A percentile compares a stretch with the other conserved stretches of the same genome.
Evolutionary conservation across 1,284 basidiomycete genomes (phyloP).

Genomic region (Tremellales sp.): DNA sequence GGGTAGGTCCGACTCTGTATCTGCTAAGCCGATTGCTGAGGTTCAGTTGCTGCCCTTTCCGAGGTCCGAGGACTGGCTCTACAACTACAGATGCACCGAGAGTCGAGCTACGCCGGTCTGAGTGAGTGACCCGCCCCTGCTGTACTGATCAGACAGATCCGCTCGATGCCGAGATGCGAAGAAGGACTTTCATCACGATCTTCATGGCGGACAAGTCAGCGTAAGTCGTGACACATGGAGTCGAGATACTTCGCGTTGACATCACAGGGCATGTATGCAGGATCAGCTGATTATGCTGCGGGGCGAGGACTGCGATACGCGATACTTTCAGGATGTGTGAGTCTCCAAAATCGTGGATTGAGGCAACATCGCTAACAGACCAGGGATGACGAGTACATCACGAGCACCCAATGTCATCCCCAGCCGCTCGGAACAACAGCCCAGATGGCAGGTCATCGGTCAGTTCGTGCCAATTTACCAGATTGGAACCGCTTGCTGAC

Average conservation of each 20-base stretch:
- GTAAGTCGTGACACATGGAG: neutral
- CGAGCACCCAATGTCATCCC: slow-evolving; percentile 1
- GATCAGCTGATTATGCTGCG: slow-evolving; percentile 4
- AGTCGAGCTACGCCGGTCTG: slow-evolving; percentile 5
- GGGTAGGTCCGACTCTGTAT: neutral
- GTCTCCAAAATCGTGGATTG: neutral
- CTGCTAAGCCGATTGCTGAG: neutral
- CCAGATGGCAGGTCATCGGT: slow-evolving; percentile 6
- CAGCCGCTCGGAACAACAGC: slow-evolving; percentile 1
- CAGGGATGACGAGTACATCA: slow-evolving; percentile 9
- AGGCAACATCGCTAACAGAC: too few relatives aligned
- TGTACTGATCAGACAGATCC: slow-evolving; percentile 1
- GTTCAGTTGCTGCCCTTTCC: neutral
- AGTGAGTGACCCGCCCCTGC: neutral
- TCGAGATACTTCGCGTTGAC: neutral
- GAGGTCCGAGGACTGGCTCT: neutral
- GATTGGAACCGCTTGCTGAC: too few relatives aligned
- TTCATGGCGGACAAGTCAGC: slow-evolving; percentile 8
- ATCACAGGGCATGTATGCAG: slow-evolving; percentile 4
- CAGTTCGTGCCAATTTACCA: too few relatives aligned
- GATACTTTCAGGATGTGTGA: slow-evolving; percentile 4
- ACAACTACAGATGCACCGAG: slow-evolving; percentile 1
- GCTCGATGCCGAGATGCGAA: slow-evolving; percentile 3
- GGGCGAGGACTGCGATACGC: slow-evolving; percentile 6
- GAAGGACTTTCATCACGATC: slow-evolving; percentile 3